Conservation (phyloP, 73 alveolate species). For the Effrenium voratum region DNA sequence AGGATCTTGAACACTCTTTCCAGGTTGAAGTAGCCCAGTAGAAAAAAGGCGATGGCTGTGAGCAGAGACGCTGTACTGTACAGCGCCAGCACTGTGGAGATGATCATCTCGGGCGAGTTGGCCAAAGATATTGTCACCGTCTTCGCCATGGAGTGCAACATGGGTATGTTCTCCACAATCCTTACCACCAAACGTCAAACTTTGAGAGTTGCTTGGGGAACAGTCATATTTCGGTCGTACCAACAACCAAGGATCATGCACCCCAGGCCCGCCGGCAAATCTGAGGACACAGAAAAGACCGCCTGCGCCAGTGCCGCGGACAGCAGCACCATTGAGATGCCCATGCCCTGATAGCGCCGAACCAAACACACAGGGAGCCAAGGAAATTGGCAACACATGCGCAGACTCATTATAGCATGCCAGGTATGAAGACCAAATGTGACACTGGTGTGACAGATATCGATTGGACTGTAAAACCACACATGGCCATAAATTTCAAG, state of each 20-base stretch:
- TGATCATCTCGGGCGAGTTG: constrained; percentile 8
- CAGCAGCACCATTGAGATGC: constrained; percentile 80
- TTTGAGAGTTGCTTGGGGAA: too few relatives aligned
- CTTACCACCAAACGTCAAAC: too few relatives aligned
- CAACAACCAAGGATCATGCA: too few relatives aligned
- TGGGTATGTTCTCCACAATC: constrained; percentile 84
- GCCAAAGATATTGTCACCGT: constrained; percentile 31
- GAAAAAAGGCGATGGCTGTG: constrained; percentile 41
- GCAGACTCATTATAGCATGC: too few relatives aligned
- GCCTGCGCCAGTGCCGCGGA: constrained; percentile 64
- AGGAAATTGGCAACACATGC: too few relatives aligned
- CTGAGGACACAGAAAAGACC: constrained; percentile 41
- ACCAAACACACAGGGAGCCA: too few relatives aligned
- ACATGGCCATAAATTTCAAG: too few relatives aligned
- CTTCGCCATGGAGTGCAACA: constrained; percentile 70
- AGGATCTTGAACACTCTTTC: constrained; percentile 42
- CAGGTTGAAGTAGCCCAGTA: constrained; percentile 41
- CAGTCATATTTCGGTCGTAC: background rate
- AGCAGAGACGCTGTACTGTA: constrained; percentile 21
- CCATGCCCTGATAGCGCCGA: background rate
- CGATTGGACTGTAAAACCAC: too few relatives aligned
- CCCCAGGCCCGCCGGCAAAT: constrained; percentile 48
- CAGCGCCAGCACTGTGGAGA: constrained; percentile 37
- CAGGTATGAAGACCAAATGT: too few relatives aligned
- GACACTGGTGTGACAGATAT: too few relatives aligned